These are phyloP conservation scores for thale cress (Arabidopsis thaliana) DNA, from an alignment of 345 rosid species.

Conservation along the genomic window DNA sequence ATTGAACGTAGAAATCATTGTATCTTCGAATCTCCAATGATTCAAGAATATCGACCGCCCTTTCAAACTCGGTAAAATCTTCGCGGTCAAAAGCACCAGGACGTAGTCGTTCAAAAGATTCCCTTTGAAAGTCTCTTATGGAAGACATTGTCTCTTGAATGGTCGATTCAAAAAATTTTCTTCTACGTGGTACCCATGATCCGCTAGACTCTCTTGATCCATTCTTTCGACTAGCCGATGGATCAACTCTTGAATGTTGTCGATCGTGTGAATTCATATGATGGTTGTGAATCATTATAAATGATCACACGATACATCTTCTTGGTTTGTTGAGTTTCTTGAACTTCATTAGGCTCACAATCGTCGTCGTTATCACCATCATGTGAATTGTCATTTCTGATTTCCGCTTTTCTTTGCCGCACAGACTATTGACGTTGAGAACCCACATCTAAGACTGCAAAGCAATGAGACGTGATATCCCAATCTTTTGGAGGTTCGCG, in stretches of 20 bases:
- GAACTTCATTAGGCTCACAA: not conserved
- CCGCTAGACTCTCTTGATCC: not conserved
- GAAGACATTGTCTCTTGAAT: not conserved
- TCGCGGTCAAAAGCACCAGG: not conserved
- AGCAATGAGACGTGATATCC: not conserved
- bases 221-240: not conserved
- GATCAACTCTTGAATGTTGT: not conserved
- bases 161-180: not conserved
- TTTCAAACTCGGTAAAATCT: not conserved
- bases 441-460: not conserved
- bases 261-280: not conserved
- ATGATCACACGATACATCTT: not conserved
- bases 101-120: not conserved
- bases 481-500: not conserved
- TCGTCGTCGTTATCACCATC: not conserved
- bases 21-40: not conserved
- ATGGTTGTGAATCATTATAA: not conserved
- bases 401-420: not conserved
- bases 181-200: not conserved
- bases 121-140: not conserved
- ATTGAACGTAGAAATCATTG: not conserved
- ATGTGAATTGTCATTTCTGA: not conserved
- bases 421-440: not conserved
- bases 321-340: not conserved
- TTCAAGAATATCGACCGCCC: not conserved